These are phyloP conservation scores for Rosa multiflora DNA, from an alignment of 306 rosid species.

Conservation along the genomic window DNA sequence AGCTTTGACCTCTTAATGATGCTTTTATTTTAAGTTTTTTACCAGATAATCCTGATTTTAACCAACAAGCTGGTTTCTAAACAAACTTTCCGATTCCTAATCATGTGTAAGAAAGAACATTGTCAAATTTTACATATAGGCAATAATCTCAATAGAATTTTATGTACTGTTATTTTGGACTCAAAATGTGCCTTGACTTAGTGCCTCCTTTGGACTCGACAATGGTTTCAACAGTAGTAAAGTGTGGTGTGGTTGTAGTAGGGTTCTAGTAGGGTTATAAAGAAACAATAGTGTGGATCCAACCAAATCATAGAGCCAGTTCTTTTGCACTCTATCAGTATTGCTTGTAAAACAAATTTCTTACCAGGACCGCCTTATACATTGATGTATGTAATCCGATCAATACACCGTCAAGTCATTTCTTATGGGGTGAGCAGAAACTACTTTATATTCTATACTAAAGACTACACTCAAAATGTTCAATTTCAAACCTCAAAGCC, in stretches of 20 bases:
- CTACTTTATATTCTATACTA: not conserved
- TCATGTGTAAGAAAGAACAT: not conserved
- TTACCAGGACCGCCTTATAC: not conserved
- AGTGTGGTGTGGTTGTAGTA: conserved; percentile 12
- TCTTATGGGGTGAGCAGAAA: not conserved
- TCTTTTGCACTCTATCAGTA: not conserved
- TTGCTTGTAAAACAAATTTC: not conserved
- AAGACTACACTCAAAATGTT: not conserved
- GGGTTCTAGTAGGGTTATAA: conserved; percentile 13
- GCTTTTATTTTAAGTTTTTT: no score
- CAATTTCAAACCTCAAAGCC: not conserved
- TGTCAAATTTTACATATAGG: no score
- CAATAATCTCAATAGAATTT: not conserved
- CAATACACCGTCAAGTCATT: not conserved
- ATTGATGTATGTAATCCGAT: not conserved
- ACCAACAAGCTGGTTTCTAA: no score
- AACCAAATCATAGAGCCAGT: not conserved
- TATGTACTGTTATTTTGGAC: not conserved
- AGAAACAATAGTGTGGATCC: conserved; percentile 2
- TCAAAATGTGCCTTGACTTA: not conserved
- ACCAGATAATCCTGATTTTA: no score
- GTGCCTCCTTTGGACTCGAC: not conserved
- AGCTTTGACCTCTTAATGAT: no score
- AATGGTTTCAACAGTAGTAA: not conserved
- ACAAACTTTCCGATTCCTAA: not conserved